Conservation (phyloP, 129 eudicot species). For the Saposhnikovia divaricata region DNA sequence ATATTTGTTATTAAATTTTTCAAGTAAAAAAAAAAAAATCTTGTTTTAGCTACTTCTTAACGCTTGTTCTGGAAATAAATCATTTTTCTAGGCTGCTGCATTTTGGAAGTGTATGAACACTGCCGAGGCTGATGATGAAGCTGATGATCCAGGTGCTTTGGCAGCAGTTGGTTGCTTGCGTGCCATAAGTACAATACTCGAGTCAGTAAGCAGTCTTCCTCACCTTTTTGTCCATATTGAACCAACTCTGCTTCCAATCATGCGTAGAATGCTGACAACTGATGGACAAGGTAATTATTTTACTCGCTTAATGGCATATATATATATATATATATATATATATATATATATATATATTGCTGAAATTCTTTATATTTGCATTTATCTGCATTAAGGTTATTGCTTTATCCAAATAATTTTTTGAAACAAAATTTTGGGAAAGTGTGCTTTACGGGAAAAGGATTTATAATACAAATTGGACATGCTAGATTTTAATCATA, state of each 20-base stretch:
- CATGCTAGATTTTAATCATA: not conserved
- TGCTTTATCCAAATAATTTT: not conserved
- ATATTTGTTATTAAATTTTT: not conserved
- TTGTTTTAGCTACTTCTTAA: not conserved
- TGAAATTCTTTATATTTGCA: not conserved
- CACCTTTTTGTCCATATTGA: constrained; percentile 67
- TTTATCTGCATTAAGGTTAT: not conserved
- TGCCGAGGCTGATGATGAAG: constrained; percentile 90
- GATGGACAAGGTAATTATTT: constrained; percentile 69
- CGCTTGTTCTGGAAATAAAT: not conserved
- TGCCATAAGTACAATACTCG: constrained; percentile 95
- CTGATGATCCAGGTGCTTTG: constrained; percentile 94
- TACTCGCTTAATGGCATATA: not conserved
- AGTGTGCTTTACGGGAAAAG: not conserved
- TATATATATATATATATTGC: not conserved
- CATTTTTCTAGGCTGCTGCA: constrained; percentile 66
- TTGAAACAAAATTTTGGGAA: not conserved
- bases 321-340: not conserved
- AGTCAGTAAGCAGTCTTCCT: constrained; percentile 90
- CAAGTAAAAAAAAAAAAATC: not conserved
- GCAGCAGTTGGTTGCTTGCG: constrained; percentile 99
- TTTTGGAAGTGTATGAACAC: constrained; percentile 90
- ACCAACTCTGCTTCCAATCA: constrained; percentile 76
- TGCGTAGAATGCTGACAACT: constrained; percentile 79
- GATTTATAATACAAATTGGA: not conserved